These are phyloP conservation scores for Ceratobasidium sp. DNA, from an alignment of 1,284 basidiomycete genomes.

Conservation along the genomic window DNA sequence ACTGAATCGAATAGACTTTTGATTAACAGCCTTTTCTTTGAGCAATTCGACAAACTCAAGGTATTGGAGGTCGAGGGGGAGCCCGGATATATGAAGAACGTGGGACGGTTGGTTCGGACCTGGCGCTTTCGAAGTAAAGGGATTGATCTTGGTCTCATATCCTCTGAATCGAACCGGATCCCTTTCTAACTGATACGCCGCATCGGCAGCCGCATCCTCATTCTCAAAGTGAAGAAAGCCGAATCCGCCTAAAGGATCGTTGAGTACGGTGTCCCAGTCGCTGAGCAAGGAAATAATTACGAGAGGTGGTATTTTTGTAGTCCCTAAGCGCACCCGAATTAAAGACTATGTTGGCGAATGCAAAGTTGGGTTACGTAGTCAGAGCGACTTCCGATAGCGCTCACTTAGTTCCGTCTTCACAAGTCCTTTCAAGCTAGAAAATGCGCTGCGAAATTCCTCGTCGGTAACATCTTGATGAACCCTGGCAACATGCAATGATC, in stretches of 20 bases:
- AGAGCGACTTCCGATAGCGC: background rate
- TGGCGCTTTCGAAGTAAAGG: background rate
- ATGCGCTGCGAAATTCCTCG: slow-evolving; percentile 29
- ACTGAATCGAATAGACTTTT: slow-evolving; percentile 34
- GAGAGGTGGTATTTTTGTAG: slow-evolving; percentile 16
- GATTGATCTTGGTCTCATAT: slow-evolving; percentile 21
- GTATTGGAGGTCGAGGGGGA: slow-evolving; percentile 36
- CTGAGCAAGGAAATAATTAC: background rate
- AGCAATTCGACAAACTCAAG: slow-evolving; percentile 13
- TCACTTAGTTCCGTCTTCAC: slow-evolving; percentile 21
- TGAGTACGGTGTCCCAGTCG: background rate
- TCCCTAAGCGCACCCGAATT: slow-evolving; percentile 34
- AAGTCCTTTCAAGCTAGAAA: slow-evolving; percentile 18
- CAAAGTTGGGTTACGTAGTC: no score
- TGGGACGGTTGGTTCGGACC: background rate
- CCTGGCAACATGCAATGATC: slow-evolving; percentile 16
- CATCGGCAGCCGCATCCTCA: slow-evolving; percentile 12
- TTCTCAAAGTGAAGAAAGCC: slow-evolving; percentile 33
- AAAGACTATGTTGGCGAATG: slow-evolving; percentile 12
- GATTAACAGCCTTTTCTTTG: background rate
- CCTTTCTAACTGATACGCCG: background rate
- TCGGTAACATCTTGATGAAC: slow-evolving; percentile 16
- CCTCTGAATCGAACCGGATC: slow-evolving; percentile 18
- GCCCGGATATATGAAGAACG: slow-evolving; percentile 2
- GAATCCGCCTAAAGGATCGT: slow-evolving; percentile 24